Evolutionary conservation across 176 grass and related monocot species (phyloP).

Genomic region (Themeda triandra): DNA sequence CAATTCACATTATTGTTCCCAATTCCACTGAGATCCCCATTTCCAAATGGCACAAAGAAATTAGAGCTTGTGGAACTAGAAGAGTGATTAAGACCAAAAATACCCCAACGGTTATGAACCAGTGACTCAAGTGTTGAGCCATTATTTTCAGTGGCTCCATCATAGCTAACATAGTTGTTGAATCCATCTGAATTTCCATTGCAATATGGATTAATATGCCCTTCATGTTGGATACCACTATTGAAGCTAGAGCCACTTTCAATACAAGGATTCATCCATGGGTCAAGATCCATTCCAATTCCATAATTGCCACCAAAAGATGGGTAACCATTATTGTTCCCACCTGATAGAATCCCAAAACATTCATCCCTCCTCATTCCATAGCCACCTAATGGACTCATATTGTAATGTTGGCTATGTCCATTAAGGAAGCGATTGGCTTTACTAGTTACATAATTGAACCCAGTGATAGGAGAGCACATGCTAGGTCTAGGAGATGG

Average conservation of each 20-base stretch:
- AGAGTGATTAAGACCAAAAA: conserved; percentile 61
- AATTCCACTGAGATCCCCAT: conserved; percentile 61
- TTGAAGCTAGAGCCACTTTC: conserved; percentile 68
- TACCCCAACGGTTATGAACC: conserved; percentile 68
- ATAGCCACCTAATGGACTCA: conserved; percentile 66
- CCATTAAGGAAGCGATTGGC: conserved; percentile 80
- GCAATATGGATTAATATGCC: conserved; percentile 68
- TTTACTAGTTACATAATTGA: conserved; percentile 59
- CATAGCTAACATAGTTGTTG: conserved; percentile 55
- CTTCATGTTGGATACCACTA: conserved; percentile 54
- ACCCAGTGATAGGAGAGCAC: conserved; percentile 60
- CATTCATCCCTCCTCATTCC: conserved; percentile 71
- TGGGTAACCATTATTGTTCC: conserved; percentile 63
- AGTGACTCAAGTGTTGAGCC: conserved; percentile 67
- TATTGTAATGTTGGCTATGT: conserved; percentile 67
- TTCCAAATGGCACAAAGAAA: conserved; percentile 68
- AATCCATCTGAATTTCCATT: conserved; percentile 74
- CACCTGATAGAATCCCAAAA: conserved; percentile 54
- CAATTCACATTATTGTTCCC: conserved; percentile 77
- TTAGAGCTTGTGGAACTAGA: conserved; percentile 56
- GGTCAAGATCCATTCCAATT: conserved; percentile 73
- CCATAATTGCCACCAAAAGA: conserved; percentile 76
- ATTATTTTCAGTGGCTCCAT: conserved; percentile 55
- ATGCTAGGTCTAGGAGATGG: conserved; percentile 64
- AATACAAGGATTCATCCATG: conserved; percentile 46